Conservation (phyloP, 768 basidiomycete genomes). For the Cantharellus cinnabarinus region DNA sequence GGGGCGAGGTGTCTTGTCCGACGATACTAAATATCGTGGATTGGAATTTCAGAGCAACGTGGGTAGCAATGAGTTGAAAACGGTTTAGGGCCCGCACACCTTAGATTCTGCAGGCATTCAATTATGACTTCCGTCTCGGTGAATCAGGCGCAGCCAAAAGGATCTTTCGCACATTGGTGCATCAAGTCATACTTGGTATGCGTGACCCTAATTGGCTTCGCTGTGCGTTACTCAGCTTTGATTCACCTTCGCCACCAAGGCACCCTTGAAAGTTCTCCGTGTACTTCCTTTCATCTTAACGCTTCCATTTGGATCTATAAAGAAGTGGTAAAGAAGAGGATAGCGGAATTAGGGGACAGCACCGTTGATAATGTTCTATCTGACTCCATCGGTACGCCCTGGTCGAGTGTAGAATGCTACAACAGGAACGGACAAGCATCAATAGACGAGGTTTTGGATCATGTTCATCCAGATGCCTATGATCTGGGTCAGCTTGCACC, state of each 20-base stretch:
- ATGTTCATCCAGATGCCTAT: too few species aligned
- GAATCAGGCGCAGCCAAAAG: constrained; percentile 14
- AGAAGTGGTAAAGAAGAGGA: not conserved
- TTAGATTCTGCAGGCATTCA: constrained; percentile 13
- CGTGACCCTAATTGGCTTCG: not conserved
- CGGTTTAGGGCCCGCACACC: too few species aligned
- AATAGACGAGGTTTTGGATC: too few species aligned
- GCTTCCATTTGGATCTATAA: constrained; percentile 8
- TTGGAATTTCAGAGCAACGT: too few species aligned
- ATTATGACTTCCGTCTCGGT: constrained; percentile 22
- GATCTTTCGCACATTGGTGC: constrained; percentile 15
- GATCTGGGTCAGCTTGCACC: too few species aligned
- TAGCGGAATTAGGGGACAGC: not conserved
- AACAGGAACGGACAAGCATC: too few species aligned
- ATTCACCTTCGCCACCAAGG: not conserved
- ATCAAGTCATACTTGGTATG: constrained; percentile 9
- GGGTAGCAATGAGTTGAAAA: too few species aligned
- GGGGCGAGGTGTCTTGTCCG: too few species aligned
- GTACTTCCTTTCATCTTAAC: constrained; percentile 14
- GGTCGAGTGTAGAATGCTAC: too few species aligned
- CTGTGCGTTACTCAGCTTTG: not conserved
- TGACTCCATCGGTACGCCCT: too few species aligned
- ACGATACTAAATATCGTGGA: too few species aligned
- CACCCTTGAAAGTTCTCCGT: constrained; percentile 11
- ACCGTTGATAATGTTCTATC: too few species aligned